These are phyloP conservation scores for Leucocoprinus birnbaumii DNA, from an alignment of 768 basidiomycete species.

Conservation along the genomic window DNA sequence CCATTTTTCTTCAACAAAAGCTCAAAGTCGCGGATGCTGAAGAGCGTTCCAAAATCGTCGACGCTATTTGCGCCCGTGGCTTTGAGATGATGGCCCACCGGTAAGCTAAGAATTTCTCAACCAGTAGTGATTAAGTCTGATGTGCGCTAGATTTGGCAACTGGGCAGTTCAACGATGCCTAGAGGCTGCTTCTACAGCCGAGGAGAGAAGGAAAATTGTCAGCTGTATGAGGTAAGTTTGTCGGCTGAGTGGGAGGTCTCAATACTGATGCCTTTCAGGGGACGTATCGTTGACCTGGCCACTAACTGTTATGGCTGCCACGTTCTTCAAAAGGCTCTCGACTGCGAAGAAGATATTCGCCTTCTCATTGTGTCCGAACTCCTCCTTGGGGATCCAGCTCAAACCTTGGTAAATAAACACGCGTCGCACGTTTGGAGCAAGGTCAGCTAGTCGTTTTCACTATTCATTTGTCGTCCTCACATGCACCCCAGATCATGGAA, in stretches of 20 bases:
- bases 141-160: conserved; percentile 69
- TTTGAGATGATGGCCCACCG: conserved; percentile 94
- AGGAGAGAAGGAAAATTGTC: conserved; percentile 80
- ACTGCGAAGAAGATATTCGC: conserved; percentile 86
- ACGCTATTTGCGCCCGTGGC: conserved; percentile 80
- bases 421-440: conserved; percentile 93
- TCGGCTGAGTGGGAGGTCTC: background rate
- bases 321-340: conserved; percentile 85
- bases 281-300: conserved; percentile 81
- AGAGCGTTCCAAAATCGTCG: conserved; percentile 80
- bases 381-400: conserved; percentile 78
- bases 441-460: conserved; percentile 32
- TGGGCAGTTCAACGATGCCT: conserved; percentile 90
- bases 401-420: conserved; percentile 87
- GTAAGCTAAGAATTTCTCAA: conserved; percentile 29
- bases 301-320: conserved; percentile 91
- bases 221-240: conserved; percentile 76
- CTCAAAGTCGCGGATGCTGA: conserved; percentile 80
- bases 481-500: conserved; percentile 76
- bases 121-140: conserved; percentile 7
- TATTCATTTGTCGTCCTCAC: background rate
- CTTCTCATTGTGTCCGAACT: conserved; percentile 83
- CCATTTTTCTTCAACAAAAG: conserved; percentile 88
- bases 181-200: conserved; percentile 71
- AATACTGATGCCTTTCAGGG: conserved; percentile 35